Conservation (phyloP, 768 basidiomycete species). For the Leccinum subgranulosum region DNA sequence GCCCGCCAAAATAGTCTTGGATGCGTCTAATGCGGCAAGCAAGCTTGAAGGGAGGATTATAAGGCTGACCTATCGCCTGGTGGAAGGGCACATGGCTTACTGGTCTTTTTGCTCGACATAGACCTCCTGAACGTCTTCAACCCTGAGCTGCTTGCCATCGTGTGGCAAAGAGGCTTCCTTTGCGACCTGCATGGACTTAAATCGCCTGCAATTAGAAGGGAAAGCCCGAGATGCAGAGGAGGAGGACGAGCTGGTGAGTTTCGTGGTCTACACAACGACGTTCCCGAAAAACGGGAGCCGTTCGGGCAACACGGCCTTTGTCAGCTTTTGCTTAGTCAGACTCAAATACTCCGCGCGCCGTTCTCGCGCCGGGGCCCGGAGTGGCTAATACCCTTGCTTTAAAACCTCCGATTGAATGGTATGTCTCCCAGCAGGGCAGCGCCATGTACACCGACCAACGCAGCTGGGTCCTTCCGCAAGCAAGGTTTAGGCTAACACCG, state of each 20-base stretch:
- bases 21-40: slow-evolving; percentile 70
- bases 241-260: not conserved
- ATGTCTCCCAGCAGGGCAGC: no score
- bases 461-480: no score
- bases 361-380: no score
- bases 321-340: slow-evolving; percentile 21
- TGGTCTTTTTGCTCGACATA: slow-evolving; percentile 74
- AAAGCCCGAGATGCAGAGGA: not conserved
- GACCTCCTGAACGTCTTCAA: slow-evolving; percentile 72
- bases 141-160: slow-evolving; percentile 39
- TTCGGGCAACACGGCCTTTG: slow-evolving; percentile 1
- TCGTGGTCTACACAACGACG: not conserved
- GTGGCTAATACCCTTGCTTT: no score
- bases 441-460: no score
- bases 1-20: slow-evolving; percentile 64
- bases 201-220: slow-evolving; percentile 3
- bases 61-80: not conserved
- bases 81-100: slow-evolving; percentile 39
- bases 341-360: not conserved
- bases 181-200: slow-evolving; percentile 13
- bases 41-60: slow-evolving; percentile 33
- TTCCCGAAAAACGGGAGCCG: not conserved
- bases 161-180: slow-evolving; percentile 13
- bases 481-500: no score
- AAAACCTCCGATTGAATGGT: no score